These are phyloP conservation scores for Geranium rotundifolium DNA, from an alignment of 345 rosid species.

Conservation along the genomic window DNA sequence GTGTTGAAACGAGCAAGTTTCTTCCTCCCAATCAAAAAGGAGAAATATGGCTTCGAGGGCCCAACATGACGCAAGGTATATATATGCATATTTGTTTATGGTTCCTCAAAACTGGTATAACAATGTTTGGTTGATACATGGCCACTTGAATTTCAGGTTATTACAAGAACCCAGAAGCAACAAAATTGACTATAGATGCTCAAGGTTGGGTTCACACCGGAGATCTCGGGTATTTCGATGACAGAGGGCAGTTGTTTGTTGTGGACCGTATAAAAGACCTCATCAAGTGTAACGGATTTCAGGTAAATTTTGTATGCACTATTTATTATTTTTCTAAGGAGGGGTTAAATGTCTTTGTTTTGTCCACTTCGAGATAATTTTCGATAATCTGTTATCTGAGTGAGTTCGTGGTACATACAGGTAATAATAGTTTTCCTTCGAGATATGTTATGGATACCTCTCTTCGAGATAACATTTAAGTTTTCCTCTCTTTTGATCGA, in stretches of 20 bases:
- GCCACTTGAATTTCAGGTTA: constrained; percentile 20
- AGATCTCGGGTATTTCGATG: constrained; percentile 43
- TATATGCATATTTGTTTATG: too few species aligned
- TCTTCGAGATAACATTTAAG: too few species aligned
- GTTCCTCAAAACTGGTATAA: too few species aligned
- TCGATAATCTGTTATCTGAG: too few species aligned
- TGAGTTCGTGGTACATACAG: too few species aligned
- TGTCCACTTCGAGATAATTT: too few species aligned
- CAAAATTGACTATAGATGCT: constrained; percentile 28
- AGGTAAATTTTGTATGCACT: constrained; percentile 19
- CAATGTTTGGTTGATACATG: too few species aligned
- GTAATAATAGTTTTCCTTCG: too few species aligned
- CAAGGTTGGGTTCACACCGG: constrained; percentile 40
- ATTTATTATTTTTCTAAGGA: too few species aligned
- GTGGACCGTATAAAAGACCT: constrained; percentile 43
- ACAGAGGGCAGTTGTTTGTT: constrained; percentile 27
- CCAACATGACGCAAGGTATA: constrained; percentile 34
- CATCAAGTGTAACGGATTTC: constrained; percentile 36
- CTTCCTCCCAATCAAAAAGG: constrained; percentile 30
- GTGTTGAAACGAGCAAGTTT: constrained; percentile 15
- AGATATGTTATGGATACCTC: too few species aligned
- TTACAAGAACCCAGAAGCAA: constrained; percentile 31
- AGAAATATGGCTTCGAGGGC: constrained; percentile 40
- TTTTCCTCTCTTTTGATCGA: too few species aligned
- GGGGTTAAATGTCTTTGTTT: background rate